Evolutionary conservation across 1,139 yeast species (phyloP).

Genomic region (Sugiyamaella pinicola): DNA sequence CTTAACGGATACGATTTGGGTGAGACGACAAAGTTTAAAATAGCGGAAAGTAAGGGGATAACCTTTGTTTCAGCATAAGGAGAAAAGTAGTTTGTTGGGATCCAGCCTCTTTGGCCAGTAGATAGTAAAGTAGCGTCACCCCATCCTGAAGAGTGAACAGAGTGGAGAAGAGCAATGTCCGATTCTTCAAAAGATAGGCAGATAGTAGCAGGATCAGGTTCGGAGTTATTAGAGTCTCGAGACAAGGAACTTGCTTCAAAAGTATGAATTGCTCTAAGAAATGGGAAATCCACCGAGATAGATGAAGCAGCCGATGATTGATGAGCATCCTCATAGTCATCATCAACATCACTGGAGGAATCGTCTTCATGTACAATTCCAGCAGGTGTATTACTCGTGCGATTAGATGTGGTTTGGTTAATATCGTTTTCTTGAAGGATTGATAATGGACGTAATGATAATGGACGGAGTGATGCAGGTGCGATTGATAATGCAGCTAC

Average conservation of each 20-base stretch:
- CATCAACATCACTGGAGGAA: slow-evolving; percentile 12
- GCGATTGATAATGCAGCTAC: slow-evolving; percentile 11
- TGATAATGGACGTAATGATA: slow-evolving; percentile 17
- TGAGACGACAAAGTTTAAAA: slow-evolving; percentile 73
- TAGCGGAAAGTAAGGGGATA: slow-evolving; percentile 62
- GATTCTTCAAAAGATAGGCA: slow-evolving; percentile 80
- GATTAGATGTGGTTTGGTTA: too few species aligned
- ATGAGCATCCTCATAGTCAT: slow-evolving; percentile 18
- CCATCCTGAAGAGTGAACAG: slow-evolving; percentile 95
- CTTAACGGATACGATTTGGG: slow-evolving; percentile 47
- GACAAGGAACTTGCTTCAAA: slow-evolving; percentile 68
- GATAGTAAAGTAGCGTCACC: slow-evolving; percentile 86
- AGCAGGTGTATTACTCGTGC: slow-evolving; percentile 4
- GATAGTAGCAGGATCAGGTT: slow-evolving; percentile 63
- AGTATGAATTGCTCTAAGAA: slow-evolving; percentile 67
- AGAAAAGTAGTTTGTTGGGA: slow-evolving; percentile 85
- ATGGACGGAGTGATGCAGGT: slow-evolving; percentile 15
- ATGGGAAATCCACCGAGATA: slow-evolving; percentile 39
- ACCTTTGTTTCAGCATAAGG: slow-evolving; percentile 55
- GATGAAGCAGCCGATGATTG: slow-evolving; percentile 22
- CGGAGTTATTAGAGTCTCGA: slow-evolving; percentile 42
- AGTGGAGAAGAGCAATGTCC: slow-evolving; percentile 84
- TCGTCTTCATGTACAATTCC: slow-evolving; percentile 14
- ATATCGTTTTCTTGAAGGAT: slow-evolving; percentile 12
- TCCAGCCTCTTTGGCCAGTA: slow-evolving; percentile 87